Conservation (phyloP, 805 yeast genomes). For the Candida sanyiensis region DNA sequence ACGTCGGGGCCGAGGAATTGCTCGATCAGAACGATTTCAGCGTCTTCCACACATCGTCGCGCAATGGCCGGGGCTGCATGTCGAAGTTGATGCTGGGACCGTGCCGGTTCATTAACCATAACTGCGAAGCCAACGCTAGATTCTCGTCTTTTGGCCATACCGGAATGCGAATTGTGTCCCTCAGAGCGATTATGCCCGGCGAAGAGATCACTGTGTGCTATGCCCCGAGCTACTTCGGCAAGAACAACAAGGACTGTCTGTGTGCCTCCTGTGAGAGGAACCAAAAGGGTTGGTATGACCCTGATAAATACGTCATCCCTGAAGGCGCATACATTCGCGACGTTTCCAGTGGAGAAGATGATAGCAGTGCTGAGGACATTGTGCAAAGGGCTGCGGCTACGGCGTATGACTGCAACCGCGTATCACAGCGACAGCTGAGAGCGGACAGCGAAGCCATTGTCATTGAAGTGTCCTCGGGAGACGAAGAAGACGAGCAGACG, state of each 20-base stretch:
- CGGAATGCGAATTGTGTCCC: slow-evolving; percentile 31
- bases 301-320: slow-evolving; percentile 12
- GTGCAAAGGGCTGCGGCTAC: not conserved
- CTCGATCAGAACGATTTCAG: slow-evolving; percentile 37
- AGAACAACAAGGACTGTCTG: slow-evolving; percentile 36
- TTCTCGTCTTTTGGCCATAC: slow-evolving; percentile 26
- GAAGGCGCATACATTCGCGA: slow-evolving; percentile 4
- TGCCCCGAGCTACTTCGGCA: slow-evolving; percentile 39
- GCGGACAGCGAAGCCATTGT: not conserved
- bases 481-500: slow-evolving; percentile 8
- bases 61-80: not conserved
- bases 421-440: not conserved
- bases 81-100: slow-evolving; percentile 40
- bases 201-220: slow-evolving; percentile 43
- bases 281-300: slow-evolving; percentile 28
- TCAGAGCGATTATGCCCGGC: slow-evolving; percentile 33
- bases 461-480: slow-evolving; percentile 5
- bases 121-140: slow-evolving; percentile 38
- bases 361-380: not conserved
- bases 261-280: slow-evolving; percentile 38
- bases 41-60: slow-evolving; percentile 32
- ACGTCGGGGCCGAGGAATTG: slow-evolving; percentile 29
- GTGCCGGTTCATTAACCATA: slow-evolving; percentile 42
- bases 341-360: slow-evolving; percentile 1
- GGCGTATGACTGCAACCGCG: not conserved